Conservation (phyloP, 257 asterid genomes). For the Haberlea rhodopensis region DNA sequence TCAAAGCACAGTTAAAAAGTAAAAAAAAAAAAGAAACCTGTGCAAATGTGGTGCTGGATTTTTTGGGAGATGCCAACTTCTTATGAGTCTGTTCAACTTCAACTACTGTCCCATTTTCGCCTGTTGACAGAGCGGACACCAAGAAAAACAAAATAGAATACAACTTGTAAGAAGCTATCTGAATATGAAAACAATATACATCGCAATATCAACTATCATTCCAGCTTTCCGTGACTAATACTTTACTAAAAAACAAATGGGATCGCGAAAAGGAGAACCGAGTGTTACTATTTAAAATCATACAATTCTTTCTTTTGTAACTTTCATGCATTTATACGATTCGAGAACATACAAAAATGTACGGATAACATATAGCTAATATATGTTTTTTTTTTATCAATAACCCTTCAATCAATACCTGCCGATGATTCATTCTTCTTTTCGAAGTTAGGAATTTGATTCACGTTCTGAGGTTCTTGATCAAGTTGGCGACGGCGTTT, state of each 20-base stretch:
- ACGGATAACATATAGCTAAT: neutral
- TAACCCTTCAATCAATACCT: conserved; percentile 24
- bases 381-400: conserved; percentile 6
- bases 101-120: conserved; percentile 57
- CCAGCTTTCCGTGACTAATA: conserved; percentile 7
- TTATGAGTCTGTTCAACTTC: conserved; percentile 71
- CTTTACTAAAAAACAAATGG: conserved; percentile 22
- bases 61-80: conserved; percentile 74
- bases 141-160: conserved; percentile 36
- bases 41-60: conserved; percentile 51
- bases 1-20: conserved; percentile 8
- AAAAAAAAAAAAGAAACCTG: conserved; percentile 59
- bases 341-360: neutral
- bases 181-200: conserved; percentile 12
- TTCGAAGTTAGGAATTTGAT: conserved; percentile 18
- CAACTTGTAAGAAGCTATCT: conserved; percentile 35
- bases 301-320: conserved; percentile 4
- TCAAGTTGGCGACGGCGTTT: conserved; percentile 81
- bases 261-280: conserved; percentile 5
- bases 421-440: conserved; percentile 49
- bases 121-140: conserved; percentile 37
- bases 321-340: conserved; percentile 5
- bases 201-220: conserved; percentile 23
- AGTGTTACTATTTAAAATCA: conserved; percentile 4
- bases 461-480: conserved; percentile 25